Conservation (phyloP, 371 early-diverging fungal genomes). For the Encephalitozoon cuniculi region DNA sequence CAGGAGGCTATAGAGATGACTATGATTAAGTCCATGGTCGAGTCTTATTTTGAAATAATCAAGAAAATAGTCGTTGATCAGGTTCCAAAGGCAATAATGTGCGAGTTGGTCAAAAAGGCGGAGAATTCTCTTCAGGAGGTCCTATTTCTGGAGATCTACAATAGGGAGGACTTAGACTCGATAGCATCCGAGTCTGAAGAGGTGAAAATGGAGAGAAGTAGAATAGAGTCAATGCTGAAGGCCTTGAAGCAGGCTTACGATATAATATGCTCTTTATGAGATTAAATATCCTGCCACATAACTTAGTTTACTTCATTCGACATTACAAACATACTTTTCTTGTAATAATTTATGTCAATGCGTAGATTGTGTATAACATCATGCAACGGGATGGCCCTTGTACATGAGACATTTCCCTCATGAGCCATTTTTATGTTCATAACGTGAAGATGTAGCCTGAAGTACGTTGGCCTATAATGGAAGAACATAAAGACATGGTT, state of each 20-base stretch:
- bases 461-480: conserved; percentile 49
- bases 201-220: conserved; percentile 71
- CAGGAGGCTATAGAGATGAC: conserved; percentile 88
- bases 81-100: conserved; percentile 95
- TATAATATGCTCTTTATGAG: conserved; percentile 16
- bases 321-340: conserved; percentile 26
- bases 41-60: conserved; percentile 86
- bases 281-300: not conserved
- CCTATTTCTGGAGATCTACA: conserved; percentile 84
- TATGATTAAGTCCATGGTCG: conserved; percentile 86
- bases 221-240: conserved; percentile 62
- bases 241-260: conserved; percentile 67
- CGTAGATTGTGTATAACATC: conserved; percentile 49
- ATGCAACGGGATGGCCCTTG: conserved; percentile 39
- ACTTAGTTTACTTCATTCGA: not conserved
- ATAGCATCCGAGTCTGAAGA: conserved; percentile 82
- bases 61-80: conserved; percentile 90
- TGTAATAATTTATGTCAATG: conserved; percentile 44
- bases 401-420: not conserved
- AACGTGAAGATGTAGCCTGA: conserved; percentile 46
- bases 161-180: conserved; percentile 74
- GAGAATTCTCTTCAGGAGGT: conserved; percentile 85
- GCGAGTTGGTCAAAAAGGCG: conserved; percentile 76
- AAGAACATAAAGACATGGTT: conserved; percentile 37
- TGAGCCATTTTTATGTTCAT: conserved; percentile 33